These are phyloP conservation scores for Cichorium intybus DNA, from an alignment of 140 eudicot genomes.

Conservation along the genomic window DNA sequence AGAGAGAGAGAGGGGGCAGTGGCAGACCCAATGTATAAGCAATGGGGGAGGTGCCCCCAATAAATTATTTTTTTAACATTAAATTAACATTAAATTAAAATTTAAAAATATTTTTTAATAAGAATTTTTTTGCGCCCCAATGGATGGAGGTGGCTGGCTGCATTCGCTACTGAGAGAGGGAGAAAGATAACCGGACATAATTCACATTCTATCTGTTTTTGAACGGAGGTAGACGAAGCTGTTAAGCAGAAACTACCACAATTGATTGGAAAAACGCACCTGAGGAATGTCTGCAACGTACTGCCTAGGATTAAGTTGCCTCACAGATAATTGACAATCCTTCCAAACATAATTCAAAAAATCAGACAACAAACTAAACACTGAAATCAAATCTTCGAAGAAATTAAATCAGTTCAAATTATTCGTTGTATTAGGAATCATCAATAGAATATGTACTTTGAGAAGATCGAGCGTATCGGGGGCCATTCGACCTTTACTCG, in stretches of 20 bases:
- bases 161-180: too few relatives aligned
- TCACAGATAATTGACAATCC: conserved; percentile 94
- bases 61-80: too few relatives aligned
- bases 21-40: too few relatives aligned
- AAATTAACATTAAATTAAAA: too few relatives aligned
- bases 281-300: conserved; percentile 95
- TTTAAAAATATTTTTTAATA: too few relatives aligned
- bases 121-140: too few relatives aligned
- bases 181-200: background rate
- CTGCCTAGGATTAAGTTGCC: conserved; percentile 92
- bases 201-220: background rate
- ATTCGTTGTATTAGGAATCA: background rate
- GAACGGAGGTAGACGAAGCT: background rate
- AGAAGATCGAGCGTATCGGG: conserved; percentile 81
- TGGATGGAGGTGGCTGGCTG: too few relatives aligned
- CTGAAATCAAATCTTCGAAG: background rate
- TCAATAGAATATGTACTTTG: conserved; percentile 39
- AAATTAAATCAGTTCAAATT: background rate
- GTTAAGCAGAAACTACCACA: background rate
- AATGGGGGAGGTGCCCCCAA: too few relatives aligned
- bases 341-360: conserved; percentile 11
- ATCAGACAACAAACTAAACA: conserved; percentile 1
- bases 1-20: too few relatives aligned
- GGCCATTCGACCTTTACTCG: conserved; percentile 98
- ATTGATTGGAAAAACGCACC: conserved; percentile 35